Base-by-base conservation (phyloP, 2,329 filamentous ascomycete species). In the Penicillium capsulatum region DNA sequence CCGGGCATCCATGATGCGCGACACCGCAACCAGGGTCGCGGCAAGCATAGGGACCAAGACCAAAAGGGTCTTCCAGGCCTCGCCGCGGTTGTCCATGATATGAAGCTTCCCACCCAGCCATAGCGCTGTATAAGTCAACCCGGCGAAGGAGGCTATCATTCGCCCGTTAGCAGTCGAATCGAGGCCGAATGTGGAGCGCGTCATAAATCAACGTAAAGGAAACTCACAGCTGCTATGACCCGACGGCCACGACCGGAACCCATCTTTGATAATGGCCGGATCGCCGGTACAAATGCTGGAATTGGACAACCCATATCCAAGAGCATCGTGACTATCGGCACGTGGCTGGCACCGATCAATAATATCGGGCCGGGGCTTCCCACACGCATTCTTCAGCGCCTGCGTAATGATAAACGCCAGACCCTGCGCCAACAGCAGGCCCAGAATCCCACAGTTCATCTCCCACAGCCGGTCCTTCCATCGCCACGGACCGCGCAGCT, bases 31-130 rank as follows among this genome's bases (percentile, higher is more conserved):
- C 29, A 80, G 66, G 8, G 69, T 67, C 13, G 77, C 77, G 15
- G 66, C 75, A 11, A 80, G 65, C 7, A 70, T 66, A 1, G 77
- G 77, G 3, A 74, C 61, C 44, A 77, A 61, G 27, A 78, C 69
- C 15, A 80, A 54, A 39, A 79, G 68, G 2, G 73, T 62, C 53
- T 79, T 79, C 77, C 77, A 80, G 11, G 76, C 74, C 54, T 80
- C 76, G 20, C 77, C 77, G 44, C 74, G 73, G 38, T 75, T 77
- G 57, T 80, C 77, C 51, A 79, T 64, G 16, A 80, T 63, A 48
- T 80, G 77, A 15, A 80, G 63, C 55, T 80, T 80, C 24, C 74
- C 76, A n/a, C 73, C 69, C 14, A 80, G 66, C 60, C 78, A 80
- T 3, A 80, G 64, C 1, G 76, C 75, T n/a, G 76, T 68, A 54